Percentiles rank a stretch among this genome's conserved stretches.
Conservation (phyloP, 768 basidiomycete species). For the Boletus pseudopeckii region DNA sequence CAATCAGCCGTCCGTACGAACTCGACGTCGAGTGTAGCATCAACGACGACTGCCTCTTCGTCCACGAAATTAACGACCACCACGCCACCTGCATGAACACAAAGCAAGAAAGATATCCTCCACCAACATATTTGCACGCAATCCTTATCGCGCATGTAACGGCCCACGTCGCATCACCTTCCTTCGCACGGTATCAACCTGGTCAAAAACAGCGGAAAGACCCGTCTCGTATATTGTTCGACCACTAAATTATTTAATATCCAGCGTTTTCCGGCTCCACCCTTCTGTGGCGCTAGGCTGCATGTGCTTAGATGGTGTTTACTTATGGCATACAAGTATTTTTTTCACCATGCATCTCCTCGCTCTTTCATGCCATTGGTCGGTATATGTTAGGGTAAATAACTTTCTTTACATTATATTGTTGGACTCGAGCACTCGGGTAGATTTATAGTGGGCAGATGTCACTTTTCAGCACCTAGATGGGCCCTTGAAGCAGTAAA, state of each 20-base stretch:
- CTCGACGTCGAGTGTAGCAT: conserved; percentile 13
- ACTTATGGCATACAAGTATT: conserved; percentile 12
- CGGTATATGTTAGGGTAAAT: conserved; percentile 10
- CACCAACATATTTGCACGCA: neutral
- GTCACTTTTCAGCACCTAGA: neutral
- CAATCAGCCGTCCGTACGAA: conserved; percentile 23
- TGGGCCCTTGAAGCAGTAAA: neutral
- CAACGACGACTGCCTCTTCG: conserved; percentile 14
- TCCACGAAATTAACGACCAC: conserved; percentile 23
- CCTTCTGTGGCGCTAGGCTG: conserved; percentile 7
- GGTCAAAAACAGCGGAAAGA: conserved; percentile 17
- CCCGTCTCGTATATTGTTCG: conserved; percentile 22
- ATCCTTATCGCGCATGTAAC: conserved; percentile 10
- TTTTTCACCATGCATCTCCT: conserved; percentile 3
- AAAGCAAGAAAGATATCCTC: conserved; percentile 3
- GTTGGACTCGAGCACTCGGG: conserved; percentile 7
- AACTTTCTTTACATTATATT: conserved; percentile 24
- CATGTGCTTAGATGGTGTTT: conserved; percentile 15
- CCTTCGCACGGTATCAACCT: conserved; percentile 8
- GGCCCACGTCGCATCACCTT: conserved; percentile 4
- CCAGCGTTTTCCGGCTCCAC: conserved; percentile 9
- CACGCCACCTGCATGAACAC: conserved; percentile 20
- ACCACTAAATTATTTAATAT: conserved; percentile 25
- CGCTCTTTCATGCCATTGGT: conserved; percentile 9
- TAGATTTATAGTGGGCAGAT: conserved; percentile 5